Conservation (phyloP, 176 grass and related monocot species). For the Neostapfia colusana region DNA sequence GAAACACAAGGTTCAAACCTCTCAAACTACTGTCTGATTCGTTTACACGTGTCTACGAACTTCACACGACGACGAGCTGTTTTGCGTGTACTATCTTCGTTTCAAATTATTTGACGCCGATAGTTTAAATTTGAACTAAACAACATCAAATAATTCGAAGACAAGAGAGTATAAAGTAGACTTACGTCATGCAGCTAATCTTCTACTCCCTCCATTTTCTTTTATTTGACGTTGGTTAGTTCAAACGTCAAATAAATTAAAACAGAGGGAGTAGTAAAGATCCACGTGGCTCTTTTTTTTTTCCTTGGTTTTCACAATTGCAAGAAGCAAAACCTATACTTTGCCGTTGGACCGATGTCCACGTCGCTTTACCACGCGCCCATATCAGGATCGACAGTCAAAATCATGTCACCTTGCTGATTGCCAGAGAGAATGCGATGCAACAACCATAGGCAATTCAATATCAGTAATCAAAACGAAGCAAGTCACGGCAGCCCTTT, state of each 20-base stretch:
- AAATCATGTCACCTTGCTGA: not conserved
- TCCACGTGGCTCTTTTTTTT: not conserved
- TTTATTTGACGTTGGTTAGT: too few relatives aligned
- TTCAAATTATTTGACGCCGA: too few relatives aligned
- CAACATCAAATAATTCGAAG: too few relatives aligned
- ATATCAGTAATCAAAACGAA: conserved; percentile 1
- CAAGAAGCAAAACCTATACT: not conserved
- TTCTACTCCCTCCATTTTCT: too few relatives aligned
- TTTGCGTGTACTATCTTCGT: too few relatives aligned
- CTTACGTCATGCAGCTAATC: not conserved
- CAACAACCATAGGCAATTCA: conserved; percentile 21
- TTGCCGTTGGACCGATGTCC: not conserved
- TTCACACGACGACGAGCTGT: not conserved
- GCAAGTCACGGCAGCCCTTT: not conserved
- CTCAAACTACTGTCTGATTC: not conserved
- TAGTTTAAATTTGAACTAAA: too few relatives aligned
- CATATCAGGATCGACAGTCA: not conserved
- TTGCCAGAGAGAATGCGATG: conserved; percentile 18
- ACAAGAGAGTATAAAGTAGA: too few relatives aligned
- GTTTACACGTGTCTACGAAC: not conserved
- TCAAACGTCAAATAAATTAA: too few relatives aligned
- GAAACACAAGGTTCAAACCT: not conserved
- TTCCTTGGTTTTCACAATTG: not conserved
- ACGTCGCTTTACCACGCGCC: not conserved
- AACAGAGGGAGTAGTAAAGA: too few relatives aligned